These are phyloP conservation scores for Seiridium cupressi DNA, from an alignment of 2,329 filamentous ascomycete genomes.

Conservation along the genomic window DNA sequence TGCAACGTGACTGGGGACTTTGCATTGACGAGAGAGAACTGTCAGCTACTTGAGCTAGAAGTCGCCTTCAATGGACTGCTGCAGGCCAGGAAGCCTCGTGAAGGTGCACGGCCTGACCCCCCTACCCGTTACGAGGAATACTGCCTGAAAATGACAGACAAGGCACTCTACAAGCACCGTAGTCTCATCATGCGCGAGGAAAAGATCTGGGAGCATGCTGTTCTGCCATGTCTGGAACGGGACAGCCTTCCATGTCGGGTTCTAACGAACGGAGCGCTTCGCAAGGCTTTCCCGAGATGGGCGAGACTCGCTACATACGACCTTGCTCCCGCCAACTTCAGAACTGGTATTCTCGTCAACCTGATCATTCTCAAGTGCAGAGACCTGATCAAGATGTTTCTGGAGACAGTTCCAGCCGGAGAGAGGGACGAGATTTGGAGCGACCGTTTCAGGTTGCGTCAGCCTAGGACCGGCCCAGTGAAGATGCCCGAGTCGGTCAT, in stretches of 20 bases:
- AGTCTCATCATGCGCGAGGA: constrained; percentile 9
- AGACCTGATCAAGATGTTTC: constrained; percentile 12
- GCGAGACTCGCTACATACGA: constrained; percentile 18
- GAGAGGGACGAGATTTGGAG: too few species aligned
- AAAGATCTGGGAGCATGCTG: neutral
- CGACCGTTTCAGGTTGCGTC: too few species aligned
- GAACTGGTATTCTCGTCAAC: constrained; percentile 11
- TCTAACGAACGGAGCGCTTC: constrained; percentile 8
- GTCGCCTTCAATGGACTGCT: constrained; percentile 16
- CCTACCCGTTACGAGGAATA: constrained; percentile 16
- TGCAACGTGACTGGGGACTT: constrained; percentile 18
- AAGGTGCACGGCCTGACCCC: neutral
- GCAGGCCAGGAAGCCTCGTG: constrained; percentile 4
- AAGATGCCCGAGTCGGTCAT: constrained; percentile 9
- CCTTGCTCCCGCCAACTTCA: constrained; percentile 9
- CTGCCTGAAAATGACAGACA: constrained; percentile 15
- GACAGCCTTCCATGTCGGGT: constrained; percentile 3
- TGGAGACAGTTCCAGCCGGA: neutral
- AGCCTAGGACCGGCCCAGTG: too few species aligned
- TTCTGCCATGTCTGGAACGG: constrained; percentile 8
- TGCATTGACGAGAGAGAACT: neutral
- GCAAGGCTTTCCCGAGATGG: constrained; percentile 11
- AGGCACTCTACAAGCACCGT: constrained; percentile 8
- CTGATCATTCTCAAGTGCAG: constrained; percentile 13
- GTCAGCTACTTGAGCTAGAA: constrained; percentile 11